Evolutionary conservation across 1,139 yeast species (phyloP).

Genomic region (Geotrichum phurueaensis): DNA sequence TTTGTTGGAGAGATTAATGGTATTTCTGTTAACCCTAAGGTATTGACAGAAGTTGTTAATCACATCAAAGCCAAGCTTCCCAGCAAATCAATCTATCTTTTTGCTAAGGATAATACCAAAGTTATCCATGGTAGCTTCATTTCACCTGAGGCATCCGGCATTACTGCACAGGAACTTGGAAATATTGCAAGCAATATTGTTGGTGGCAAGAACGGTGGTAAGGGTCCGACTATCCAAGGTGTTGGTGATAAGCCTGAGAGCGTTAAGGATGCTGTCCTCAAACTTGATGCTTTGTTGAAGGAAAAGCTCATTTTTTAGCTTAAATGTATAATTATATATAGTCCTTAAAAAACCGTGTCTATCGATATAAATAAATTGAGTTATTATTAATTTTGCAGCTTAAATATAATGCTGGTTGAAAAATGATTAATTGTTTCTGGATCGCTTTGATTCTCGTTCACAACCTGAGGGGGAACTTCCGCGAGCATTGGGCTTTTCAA

Average conservation of each 20-base stretch:
- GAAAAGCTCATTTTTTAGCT: constrained; percentile 38
- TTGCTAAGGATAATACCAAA: constrained; percentile 64
- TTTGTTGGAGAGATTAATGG: constrained; percentile 57
- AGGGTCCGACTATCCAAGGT: constrained; percentile 94
- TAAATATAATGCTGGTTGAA: background rate
- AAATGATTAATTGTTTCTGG: background rate
- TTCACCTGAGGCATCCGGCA: constrained; percentile 65
- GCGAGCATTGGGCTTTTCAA: constrained; percentile 14
- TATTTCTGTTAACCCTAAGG: constrained; percentile 84
- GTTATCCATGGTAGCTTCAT: constrained; percentile 95
- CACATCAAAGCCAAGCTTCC: constrained; percentile 72
- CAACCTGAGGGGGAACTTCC: background rate
- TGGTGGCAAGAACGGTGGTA: constrained; percentile 99
- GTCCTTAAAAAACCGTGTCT: background rate
- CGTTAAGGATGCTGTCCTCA: constrained; percentile 65
- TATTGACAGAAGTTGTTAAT: constrained; percentile 86
- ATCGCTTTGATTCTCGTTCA: constrained; percentile 1
- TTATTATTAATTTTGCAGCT: background rate
- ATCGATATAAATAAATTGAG: background rate
- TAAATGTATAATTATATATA: background rate
- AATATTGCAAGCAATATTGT: constrained; percentile 60
- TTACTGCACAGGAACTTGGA: constrained; percentile 73
- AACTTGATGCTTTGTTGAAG: constrained; percentile 52
- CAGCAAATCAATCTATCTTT: constrained; percentile 71
- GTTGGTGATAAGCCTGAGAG: constrained; percentile 81